Evolutionary conservation across 768 basidiomycete species (phyloP), one percentile per base, ranked within the genome.

Genomic region (Cystobasidium ongulense): DNA sequence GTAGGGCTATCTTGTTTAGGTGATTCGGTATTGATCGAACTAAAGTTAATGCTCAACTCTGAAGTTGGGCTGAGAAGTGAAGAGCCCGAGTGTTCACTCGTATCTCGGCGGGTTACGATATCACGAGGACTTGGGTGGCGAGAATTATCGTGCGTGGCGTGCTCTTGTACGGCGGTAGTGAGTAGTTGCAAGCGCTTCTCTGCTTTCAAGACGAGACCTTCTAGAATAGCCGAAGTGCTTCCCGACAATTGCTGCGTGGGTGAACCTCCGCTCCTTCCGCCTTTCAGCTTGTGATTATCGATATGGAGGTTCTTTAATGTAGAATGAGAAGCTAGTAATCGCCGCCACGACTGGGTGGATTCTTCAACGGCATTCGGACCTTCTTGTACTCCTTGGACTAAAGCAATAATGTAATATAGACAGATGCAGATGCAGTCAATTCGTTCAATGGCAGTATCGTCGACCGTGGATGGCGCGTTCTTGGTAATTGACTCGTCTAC

Each of bases 121-220:
- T 50, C 46, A 17, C 46, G 5, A 4, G 46, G 46, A 50, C 46
- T 50, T 4, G 46, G 46, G n/a, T 50, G 21, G 3, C 57, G 25
- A 13, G 57, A 13, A 31, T 23, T 35, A 29, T 2, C 23, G 43
- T 4, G 39, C 17, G 15, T 31, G 27, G 1, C 21, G 1, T 50
- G 41, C 31, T 8, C 50, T 67, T 53, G 41, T 8, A 27, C 65
- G 3, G 41, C 36, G 8, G 33, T 41, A 5, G 27, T 29, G 4
- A 71, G 68, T 21, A 71, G 50, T 23, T 71, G 25, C 2, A 71
- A 29, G n/a, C 68, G 68, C 13, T 36, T 59, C 31, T 71, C 33
- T 23, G 68, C 68, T 71, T 71, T 71, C 18, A 35, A 10, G 8
- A 71, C 36, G 10, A 71, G 25, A 25, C 53, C 43, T 21, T 71